Base-by-base conservation (phyloP, 2,329 filamentous ascomycete genomes). In the Blumeriella jaapii region DNA sequence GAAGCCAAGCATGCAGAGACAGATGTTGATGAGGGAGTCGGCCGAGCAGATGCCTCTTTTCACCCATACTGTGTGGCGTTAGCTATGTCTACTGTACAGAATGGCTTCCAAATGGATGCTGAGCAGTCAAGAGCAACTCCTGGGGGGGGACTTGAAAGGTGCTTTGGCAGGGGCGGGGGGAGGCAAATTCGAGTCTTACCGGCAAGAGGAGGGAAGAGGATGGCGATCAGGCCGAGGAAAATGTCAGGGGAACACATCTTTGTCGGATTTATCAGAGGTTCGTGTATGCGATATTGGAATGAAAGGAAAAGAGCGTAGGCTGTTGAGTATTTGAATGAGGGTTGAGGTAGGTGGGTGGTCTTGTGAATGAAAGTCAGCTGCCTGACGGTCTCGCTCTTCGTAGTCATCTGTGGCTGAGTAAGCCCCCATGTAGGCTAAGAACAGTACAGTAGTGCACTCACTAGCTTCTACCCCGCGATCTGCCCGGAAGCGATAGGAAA, bases 11-110 rank as follows among this genome's bases (percentile, higher is more conserved):
- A 74, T 57, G 60, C 82, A 91, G 52, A 96, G 84, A 29, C 87
- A 79, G 59, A 96, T 78, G 66, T 98, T 98, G 67, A 98, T 93
- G 52, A 96, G 55, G 6, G 82, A 89, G 63, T 96, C 91, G 38
- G 79, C 85, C 44, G 78, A 82, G 68, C 91, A 98, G 62, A 98
- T 69, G 46, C 91, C 91, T 53, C 81, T 68, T 65, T 96, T 98
- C 42, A 98, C 84, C 91, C 91, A 98, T 52, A 98, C 91, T 85
- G 31, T 40, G 28, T 38, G 31, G 14, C 45, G 48, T 55, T 50
- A 55, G 46, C 15, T 18, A 15, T 4, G 25, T 35, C 13, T 6
- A n/a, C 14, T 28, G n/a, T 22, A 22, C 4, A 24, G 22, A 24
- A 8, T 3, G 22, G 12, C 10, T 9, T 24, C 12, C 22, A 24